Base-by-base conservation (phyloP, 495 filamentous ascomycete genomes). In the Hyaloscypha finlandica region DNA sequence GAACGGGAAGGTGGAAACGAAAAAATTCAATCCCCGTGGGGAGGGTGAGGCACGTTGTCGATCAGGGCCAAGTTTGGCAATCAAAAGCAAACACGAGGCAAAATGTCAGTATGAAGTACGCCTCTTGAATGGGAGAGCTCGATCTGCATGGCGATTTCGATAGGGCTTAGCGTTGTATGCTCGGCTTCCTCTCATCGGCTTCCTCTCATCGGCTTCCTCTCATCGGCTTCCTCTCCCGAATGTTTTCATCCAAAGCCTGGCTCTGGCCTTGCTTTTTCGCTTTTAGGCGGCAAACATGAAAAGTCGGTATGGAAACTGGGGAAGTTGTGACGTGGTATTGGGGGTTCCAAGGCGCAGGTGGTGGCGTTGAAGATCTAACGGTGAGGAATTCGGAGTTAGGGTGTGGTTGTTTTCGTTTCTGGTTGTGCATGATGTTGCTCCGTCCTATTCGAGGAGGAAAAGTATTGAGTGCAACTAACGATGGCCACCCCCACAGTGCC, bases 41-140 rank as follows among this genome's bases (percentile, higher is more conserved):
- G 42, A 48, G 16, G 16, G 42, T 19, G 31, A 31, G 53, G 42
- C 42, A 32, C 14, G 12, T n/a, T 31, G 60, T 53, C 59, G 16
- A 48, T 48, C 42, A 48, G 42, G 42, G 11, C 42, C 42, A 19
- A 48, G 42, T 48, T 19, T 48, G 42, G 42, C 16, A 48, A 48
- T 6, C 42, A 48, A 48, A 48, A 48, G 42, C 9, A 48, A 48
- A 48, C 42, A 48, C 30, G 22, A 56, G 20, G 53, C 22, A 33
- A 66, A 66, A 66, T 53, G 64, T 66, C 64, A 56, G 64, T 66
- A 60, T 53, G 42, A 16, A 25, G 53, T 56, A 9, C 8, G 16
- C 4, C 25, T 56, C 6, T 56, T n/a, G 53, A 8, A 56, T 29
- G 6, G 29, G 53, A 16, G 9, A 56, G 8, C 6, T 29, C 19